These are phyloP conservation scores for Stenogyne calaminthoides DNA, from an alignment of 305 asterid genomes.

Conservation along the genomic window DNA sequence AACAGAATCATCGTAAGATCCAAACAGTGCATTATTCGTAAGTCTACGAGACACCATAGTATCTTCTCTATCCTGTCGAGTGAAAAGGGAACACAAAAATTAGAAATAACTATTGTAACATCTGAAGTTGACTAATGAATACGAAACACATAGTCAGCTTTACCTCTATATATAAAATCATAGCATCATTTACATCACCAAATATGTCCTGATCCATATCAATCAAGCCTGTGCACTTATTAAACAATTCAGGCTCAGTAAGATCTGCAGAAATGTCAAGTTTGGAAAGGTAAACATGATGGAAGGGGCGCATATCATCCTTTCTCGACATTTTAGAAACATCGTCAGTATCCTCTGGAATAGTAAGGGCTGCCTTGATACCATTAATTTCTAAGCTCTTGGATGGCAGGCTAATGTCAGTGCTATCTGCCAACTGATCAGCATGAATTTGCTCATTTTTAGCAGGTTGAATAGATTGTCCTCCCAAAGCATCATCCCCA, in stretches of 20 bases:
- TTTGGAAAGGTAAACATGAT: conserved; percentile 65
- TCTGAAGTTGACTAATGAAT: neutral
- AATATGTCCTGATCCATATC: conserved; percentile 42
- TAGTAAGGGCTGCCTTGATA: conserved; percentile 37
- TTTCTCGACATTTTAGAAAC: conserved; percentile 37
- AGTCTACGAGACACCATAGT: conserved; percentile 37
- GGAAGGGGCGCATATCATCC: conserved; percentile 47
- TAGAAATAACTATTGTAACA: conserved; percentile 1
- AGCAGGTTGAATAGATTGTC: conserved; percentile 50
- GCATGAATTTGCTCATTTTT: conserved; percentile 50
- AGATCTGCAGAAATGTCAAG: conserved; percentile 91
- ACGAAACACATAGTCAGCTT: conserved; percentile 25
- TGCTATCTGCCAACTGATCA: conserved; percentile 55
- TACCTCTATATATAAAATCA: conserved; percentile 70
- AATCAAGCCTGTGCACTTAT: conserved; percentile 57
- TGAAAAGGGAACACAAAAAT: conserved; percentile 10
- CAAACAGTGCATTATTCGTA: conserved; percentile 46
- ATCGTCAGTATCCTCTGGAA: conserved; percentile 39
- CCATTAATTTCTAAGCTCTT: conserved; percentile 48
- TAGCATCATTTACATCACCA: conserved; percentile 48
- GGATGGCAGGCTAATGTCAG: conserved; percentile 41
- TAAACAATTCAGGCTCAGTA: conserved; percentile 68
- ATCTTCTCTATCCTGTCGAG: conserved; percentile 54
- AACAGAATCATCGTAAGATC: conserved; percentile 61
- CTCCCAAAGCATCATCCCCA: conserved; percentile 50